These are phyloP conservation scores for Rhodotorula sp. DNA, from an alignment of 1,284 basidiomycete species.

Conservation along the genomic window DNA sequence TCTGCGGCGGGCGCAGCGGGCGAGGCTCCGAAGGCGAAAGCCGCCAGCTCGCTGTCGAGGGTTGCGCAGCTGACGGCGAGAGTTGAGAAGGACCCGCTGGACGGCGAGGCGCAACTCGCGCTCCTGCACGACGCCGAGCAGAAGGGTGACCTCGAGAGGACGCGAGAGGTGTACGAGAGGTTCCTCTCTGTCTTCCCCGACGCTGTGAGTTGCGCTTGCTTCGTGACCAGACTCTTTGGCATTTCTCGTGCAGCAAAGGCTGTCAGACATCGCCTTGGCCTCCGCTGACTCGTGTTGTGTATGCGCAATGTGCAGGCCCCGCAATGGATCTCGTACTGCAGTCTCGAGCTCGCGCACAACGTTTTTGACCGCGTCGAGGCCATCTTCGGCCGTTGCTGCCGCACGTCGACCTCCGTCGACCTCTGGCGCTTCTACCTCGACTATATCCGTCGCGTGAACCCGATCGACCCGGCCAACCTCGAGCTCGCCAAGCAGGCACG, in stretches of 20 bases:
- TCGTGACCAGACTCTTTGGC: not conserved
- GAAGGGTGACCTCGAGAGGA: constrained; percentile 66
- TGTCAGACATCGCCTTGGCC: no score
- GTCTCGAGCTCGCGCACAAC: constrained; percentile 69
- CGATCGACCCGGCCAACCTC: constrained; percentile 53
- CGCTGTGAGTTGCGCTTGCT: constrained; percentile 58
- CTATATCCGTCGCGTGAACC: constrained; percentile 68
- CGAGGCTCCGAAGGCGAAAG: constrained; percentile 6
- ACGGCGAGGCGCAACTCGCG: constrained; percentile 68
- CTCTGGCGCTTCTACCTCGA: constrained; percentile 82
- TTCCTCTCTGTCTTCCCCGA: constrained; percentile 75
- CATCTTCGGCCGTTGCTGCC: constrained; percentile 77
- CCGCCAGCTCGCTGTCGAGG: constrained; percentile 38
- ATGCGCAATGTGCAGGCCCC: constrained; percentile 44
- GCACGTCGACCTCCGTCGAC: constrained; percentile 77
- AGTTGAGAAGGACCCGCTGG: constrained; percentile 59
- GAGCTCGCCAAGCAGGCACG: constrained; percentile 59
- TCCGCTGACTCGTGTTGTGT: not conserved
- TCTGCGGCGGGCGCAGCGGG: not conserved
- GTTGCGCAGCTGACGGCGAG: constrained; percentile 45
- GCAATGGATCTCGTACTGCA: constrained; percentile 52
- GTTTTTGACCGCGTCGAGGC: constrained; percentile 71
- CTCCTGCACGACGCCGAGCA: constrained; percentile 67
- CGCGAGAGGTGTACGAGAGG: constrained; percentile 70
- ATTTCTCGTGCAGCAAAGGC: not conserved